Evolutionary conservation across 73 alveolate species (phyloP).

Genomic region (Paramecium caudatum): DNA sequence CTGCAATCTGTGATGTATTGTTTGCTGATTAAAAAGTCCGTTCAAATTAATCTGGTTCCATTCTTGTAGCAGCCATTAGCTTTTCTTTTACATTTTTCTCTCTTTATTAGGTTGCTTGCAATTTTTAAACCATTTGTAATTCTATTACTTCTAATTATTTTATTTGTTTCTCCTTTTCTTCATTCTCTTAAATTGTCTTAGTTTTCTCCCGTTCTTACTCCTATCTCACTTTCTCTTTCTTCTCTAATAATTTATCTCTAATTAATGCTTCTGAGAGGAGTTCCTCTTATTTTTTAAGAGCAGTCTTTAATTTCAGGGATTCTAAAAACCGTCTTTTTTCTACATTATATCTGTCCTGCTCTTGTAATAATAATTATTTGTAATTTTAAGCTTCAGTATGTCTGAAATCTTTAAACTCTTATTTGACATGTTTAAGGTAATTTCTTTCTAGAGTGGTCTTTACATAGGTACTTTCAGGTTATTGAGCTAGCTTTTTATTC

Average conservation of each 20-base stretch:
- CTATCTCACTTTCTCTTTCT: neutral
- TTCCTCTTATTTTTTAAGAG: neutral
- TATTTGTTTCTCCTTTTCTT: conserved; percentile 8
- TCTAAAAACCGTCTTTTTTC: neutral
- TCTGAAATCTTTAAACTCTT: neutral
- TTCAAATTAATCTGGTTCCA: neutral
- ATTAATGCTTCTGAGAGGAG: neutral
- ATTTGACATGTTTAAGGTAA: neutral
- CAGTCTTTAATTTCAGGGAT: neutral
- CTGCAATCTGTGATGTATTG: neutral
- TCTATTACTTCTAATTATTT: conserved; percentile 4
- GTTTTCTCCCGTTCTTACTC: neutral
- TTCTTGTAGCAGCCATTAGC: neutral
- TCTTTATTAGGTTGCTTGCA: neutral
- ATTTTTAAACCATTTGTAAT: neutral
- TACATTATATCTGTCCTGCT: neutral
- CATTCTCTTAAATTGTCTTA: neutral
- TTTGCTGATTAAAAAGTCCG: neutral
- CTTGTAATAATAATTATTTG: neutral
- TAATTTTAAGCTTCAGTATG: conserved; percentile 6
- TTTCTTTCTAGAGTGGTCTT: neutral
- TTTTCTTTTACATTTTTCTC: neutral
- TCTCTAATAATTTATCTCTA: neutral
- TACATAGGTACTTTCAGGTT: too few relatives aligned
- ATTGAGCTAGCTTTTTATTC: neutral